These are phyloP conservation scores for Sicyos baderoa DNA, from an alignment of 306 rosid genomes.

Conservation along the genomic window DNA sequence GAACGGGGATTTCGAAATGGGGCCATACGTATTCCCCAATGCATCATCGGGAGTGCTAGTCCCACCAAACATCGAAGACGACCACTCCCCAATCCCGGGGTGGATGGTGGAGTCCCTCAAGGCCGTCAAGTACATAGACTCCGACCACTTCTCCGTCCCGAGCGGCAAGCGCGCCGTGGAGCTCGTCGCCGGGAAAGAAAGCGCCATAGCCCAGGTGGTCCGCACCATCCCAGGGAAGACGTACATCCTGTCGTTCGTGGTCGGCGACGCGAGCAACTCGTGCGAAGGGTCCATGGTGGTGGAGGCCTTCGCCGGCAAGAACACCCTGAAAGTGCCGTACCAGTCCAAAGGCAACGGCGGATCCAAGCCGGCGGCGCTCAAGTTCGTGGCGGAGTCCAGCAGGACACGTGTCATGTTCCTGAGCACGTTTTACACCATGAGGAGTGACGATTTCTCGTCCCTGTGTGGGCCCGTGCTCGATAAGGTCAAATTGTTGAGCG, in stretches of 20 bases:
- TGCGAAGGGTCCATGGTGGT: conserved; percentile 87
- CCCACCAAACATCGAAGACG: conserved; percentile 90
- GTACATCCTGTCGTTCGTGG: conserved; percentile 58
- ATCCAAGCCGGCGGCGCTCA: conserved; percentile 62
- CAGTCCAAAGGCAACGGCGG: conserved; percentile 89
- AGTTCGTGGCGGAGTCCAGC: conserved; percentile 41
- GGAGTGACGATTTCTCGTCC: conserved; percentile 88
- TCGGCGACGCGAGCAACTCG: conserved; percentile 82
- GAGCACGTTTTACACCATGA: conserved; percentile 75
- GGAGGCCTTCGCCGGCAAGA: conserved; percentile 72
- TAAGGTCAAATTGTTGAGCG: conserved; percentile 59
- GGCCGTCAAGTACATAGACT: conserved; percentile 85
- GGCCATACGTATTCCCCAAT: conserved; percentile 73
- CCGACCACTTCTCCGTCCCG: conserved; percentile 69
- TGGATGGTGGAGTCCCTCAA: conserved; percentile 97
- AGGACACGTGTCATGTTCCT: conserved; percentile 71
- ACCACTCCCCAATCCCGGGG: conserved; percentile 85
- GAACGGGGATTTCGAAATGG: conserved; percentile 78
- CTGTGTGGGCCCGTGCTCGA: conserved; percentile 94
- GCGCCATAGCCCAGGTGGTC: conserved; percentile 82
- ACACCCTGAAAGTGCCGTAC: conserved; percentile 73
- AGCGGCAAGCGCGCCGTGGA: conserved; percentile 72
- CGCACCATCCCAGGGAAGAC: conserved; percentile 64
- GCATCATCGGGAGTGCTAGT: conserved; percentile 78
- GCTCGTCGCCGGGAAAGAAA: conserved; percentile 81